Base-by-base conservation (phyloP, 768 basidiomycete species). In the Trametes punicea region DNA sequence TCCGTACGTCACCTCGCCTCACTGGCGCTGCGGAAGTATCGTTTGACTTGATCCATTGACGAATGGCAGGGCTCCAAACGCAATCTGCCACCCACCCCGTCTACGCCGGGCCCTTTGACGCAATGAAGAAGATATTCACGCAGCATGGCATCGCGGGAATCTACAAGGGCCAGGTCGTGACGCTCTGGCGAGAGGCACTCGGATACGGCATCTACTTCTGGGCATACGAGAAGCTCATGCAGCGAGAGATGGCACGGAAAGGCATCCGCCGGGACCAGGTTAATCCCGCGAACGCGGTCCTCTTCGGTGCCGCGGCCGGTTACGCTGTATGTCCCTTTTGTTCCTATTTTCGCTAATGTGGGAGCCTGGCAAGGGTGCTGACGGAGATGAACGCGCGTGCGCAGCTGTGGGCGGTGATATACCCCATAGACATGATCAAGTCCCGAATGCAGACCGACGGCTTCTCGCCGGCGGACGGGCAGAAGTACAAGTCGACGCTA, bases 351-450 rank as follows among this genome's bases (percentile, higher is more conserved):
- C 46, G 21, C 9, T 39, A 36, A 2, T 39, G 4, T 34, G 21
- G 10, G 16, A 16, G 23, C 10, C 8, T 26, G 18, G 38, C 21
- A 4, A 10, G 10, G 27, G 33, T 20, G 46, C 48, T 58, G 45
- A 56, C 48, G 18, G 60, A 42, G 41, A 45, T 27, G 60, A 13
- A 31, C 31, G 7, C 7, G 13, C 31, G n/a, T n/a, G 36, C 50
- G 30, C 55, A 92, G 90, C 77, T 93, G 26, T 93, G 91, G 91
- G 86, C 82, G n/a, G 75, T 92, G 9, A 94, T 93, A 75, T 96
- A 96, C 75, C 94, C 93, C 15, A 88, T 95, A 70, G 94, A 97
- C 71, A 91, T 97, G 81, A 84, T 98, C 67, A 98, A 98, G 69
- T 93, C 92, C 25, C 84, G 93, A 50, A 89, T 98, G 79, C 96